Base-by-base conservation (phyloP, 345 rosid genomes). In the Cardamine chenopodiifolia region DNA sequence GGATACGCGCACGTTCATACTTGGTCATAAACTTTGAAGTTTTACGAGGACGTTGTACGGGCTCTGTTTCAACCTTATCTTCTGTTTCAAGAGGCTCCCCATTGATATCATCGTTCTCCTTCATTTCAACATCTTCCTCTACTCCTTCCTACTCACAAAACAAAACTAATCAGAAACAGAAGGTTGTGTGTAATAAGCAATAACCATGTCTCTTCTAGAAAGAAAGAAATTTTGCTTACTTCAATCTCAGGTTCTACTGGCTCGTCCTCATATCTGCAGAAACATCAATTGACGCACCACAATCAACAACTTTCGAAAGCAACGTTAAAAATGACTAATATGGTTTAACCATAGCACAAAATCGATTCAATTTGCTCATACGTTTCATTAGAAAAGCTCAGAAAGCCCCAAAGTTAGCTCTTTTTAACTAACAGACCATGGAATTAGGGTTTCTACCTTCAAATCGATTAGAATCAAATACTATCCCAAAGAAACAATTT, bases 201-300 rank as follows among this genome's bases (percentile, higher is more conserved):
- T 19, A 20, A 4, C 28, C 4, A 19, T 5, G 29, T 20, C 31
- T 45, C 34, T 31, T 63, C 8, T 8, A 47, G 15, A 31, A 19
- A 40, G 26, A 32, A 14, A 3, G 2, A 7, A 15, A 1, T 14
- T 26, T 58, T 39, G 22, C 63, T 83, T 68, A 90, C 99, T 57
- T 95, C 99, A 37, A 89, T 79, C 40, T 95, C 97, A 20, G 96
- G 93, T 90, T 95, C 96, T 10, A 76, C 73, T 34, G 97, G 97
- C 86, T 90, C 97, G 14, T 95, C 97, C 68, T 89, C 97, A 13
- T 95, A 92, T 34, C 97, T 90, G 83, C 74, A n/a, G 10, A 45
- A 45, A 44, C 49, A 44, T 6, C 19, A 25, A 59, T 17, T 2
- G 3, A 79, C 40, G 0, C 39, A 50, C 4, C 63, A 58, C 17